Evolutionary conservation across 2,329 filamentous ascomycete genomes (phyloP), one percentile per base, ranked within the genome.

Genomic region (Didymella exigua): DNA sequence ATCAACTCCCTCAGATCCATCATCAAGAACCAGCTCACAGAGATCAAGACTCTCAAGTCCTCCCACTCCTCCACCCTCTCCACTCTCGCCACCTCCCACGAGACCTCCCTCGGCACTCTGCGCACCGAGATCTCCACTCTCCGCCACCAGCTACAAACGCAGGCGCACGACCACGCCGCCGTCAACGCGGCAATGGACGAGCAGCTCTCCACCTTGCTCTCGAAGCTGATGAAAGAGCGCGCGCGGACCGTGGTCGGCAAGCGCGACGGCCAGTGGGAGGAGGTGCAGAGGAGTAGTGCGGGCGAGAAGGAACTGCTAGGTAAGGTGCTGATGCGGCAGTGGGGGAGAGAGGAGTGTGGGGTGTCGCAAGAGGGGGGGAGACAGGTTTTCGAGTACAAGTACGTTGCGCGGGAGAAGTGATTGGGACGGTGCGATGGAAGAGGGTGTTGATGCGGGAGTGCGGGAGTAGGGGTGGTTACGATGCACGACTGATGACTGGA

Each of bases 321-420:
- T 0, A 69, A 66, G 44, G 69, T 72, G 23, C 31, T 74, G 33
- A 61, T 75, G 65, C 58, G 71, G 57, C 69, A 75, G 49, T 75
- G 72, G 72, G 72, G 72, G 9, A 68, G 62, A 34, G 69, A 73
- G 53, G 72, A 75, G 47, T 58, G 67, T 42, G 71, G 70, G 30
- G 57, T 62, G 44, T 63, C 57, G 7, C 64, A 68, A 50, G 49
- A 47, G 19, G 48, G 54, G 26, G 63, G 58, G 8, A 63, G 69
- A 38, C 71, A 74, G 48, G 23, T 21, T 43, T 74, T 69, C 58
- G 54, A 55, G 57, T 75, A 74, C 34, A 62, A 71, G 58, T 74
- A 67, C 49, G 61, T 65, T 0, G 61, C 67, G 54, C 49, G 55
- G 34, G 47, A 46, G 10, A 2, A 41, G 23, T 54, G 29, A 34